Conservation (phyloP, 176 grass and related monocot genomes). For the Canna indica region DNA sequence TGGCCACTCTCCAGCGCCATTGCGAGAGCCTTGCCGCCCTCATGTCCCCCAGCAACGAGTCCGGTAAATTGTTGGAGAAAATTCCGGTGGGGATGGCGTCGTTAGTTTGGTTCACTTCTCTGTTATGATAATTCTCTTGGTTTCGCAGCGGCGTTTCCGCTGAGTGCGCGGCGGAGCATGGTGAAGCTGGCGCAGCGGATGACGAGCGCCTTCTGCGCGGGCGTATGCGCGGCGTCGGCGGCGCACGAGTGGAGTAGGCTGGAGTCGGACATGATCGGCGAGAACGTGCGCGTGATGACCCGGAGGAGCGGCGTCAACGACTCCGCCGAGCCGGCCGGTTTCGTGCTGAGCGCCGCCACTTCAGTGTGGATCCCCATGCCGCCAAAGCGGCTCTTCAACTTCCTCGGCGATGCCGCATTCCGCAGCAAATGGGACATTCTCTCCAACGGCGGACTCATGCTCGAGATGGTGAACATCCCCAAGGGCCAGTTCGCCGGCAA, state of each 20-base stretch:
- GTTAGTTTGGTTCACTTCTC: too few species aligned
- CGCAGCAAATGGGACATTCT: slow-evolving; percentile 37
- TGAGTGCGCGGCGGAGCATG: slow-evolving; percentile 23
- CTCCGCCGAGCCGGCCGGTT: slow-evolving; percentile 42
- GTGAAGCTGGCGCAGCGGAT: slow-evolving; percentile 28
- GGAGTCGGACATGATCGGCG: background rate
- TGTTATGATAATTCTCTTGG: background rate
- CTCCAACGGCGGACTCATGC: slow-evolving; percentile 31
- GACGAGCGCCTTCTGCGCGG: slow-evolving; percentile 27
- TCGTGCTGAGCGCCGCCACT: slow-evolving; percentile 31
- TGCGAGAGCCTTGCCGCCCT: slow-evolving; percentile 15
- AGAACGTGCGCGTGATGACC: slow-evolving; percentile 17
- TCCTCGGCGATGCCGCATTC: slow-evolving; percentile 44
- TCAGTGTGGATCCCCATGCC: slow-evolving; percentile 29
- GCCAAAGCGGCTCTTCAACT: slow-evolving; percentile 22
- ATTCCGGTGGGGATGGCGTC: too few species aligned
- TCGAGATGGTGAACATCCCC: slow-evolving; percentile 23
- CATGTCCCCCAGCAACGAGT: slow-evolving; percentile 39
- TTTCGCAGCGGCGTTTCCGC: slow-evolving; percentile 19
- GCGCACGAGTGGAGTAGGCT: background rate
- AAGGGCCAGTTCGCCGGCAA: slow-evolving; percentile 34
- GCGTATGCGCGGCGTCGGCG: slow-evolving; percentile 1
- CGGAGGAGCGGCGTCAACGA: slow-evolving; percentile 47
- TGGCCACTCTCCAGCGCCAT: slow-evolving; percentile 25
- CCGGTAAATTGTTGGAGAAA: background rate